phyloP scores from a whole-genome alignment of 2,329 filamentous ascomycete species.

The Sclerotinia trifoliorum region DNA sequence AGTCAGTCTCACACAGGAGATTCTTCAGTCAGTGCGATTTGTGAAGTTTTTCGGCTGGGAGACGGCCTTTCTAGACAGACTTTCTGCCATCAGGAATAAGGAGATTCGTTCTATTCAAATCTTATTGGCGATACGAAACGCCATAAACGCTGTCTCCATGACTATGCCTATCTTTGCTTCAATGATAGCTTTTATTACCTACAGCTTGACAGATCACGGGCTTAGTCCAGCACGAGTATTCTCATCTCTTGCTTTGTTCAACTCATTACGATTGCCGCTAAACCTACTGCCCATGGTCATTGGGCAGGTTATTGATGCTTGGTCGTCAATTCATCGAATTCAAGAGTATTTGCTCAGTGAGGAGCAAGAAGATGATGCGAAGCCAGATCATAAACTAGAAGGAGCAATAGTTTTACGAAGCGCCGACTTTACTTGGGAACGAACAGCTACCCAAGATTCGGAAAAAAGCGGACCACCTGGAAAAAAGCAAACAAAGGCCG shows the following conservation, averaged over 20 bases:
- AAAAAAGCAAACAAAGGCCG: conserved; percentile 55
- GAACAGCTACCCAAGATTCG: conserved; percentile 55
- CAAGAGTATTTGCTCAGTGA: conserved; percentile 86
- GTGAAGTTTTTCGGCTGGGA: conserved; percentile 99
- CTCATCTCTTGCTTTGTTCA: conserved; percentile 91
- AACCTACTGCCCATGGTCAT: conserved; percentile 87
- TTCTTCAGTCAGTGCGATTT: conserved; percentile 84
- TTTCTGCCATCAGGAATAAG: conserved; percentile 68
- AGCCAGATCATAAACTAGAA: conserved; percentile 54
- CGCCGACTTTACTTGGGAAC: conserved; percentile 87
- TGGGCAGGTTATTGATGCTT: conserved; percentile 85
- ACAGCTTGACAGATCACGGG: conserved; percentile 62
- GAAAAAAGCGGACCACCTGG: conserved; percentile 45
- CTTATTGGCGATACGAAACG: conserved; percentile 69
- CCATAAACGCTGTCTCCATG: conserved; percentile 60
- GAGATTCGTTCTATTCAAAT: conserved; percentile 86
- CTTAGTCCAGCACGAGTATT: conserved; percentile 79
- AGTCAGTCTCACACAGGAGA: conserved; percentile 88
- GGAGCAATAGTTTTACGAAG: conserved; percentile 69
- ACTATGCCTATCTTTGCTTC: conserved; percentile 79
- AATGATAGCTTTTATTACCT: conserved; percentile 91
- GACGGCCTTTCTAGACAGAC: conserved; percentile 74
- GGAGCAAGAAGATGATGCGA: conserved; percentile 72
- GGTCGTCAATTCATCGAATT: conserved; percentile 79
- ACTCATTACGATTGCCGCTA: conserved; percentile 82